Base-by-base conservation (phyloP, 805 yeast species). In the Peterozyma toletana region DNA sequence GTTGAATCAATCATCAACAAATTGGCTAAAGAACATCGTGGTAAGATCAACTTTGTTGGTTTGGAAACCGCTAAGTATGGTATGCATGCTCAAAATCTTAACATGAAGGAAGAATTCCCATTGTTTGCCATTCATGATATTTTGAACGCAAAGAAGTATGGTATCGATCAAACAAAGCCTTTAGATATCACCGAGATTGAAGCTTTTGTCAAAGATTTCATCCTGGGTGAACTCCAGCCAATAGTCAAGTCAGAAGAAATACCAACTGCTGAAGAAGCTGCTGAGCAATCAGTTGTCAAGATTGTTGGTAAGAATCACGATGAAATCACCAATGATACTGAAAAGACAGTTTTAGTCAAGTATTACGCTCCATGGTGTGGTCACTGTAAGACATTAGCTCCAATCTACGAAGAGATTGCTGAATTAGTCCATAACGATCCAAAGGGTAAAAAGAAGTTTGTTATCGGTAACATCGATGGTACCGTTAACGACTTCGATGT, bases 281-380 rank as follows among this genome's bases (percentile, higher is more conserved):
- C 91, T 73, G 85, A 83, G 56, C 73, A 77, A 41, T 72, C 71
- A 42, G 78, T 83, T 43, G 70, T 71, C 61, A 83, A 78, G 58
- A 73, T 91, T 53, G 97, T 91, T 48, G 96, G 88, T 53, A 76
- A 80, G 67, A 87, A 80, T 58, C 93, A 87, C 66, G 83, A 85
- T 41, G 78, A 73, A 31, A 67, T 87, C 47, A 75, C 87, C 42
- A 64, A 64, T 30, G 86, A 80, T 58, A 80, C 81, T 55, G 57
- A 60, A 42, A 46, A 62, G 38, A 79, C 74, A 63, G 81, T 84
- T 35, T 66, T 90, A 46, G 95, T 91, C 44, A 85, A 87, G 70
- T 91, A 90, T 68, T 90, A 86, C 60, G 97, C 98, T 39, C 93
- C 95, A 67, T 89, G 96, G 96, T 88, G 96, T 71, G 93, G 96